Evolutionary conservation across 1,139 yeast genomes (phyloP).

Genomic region (Yamadazyma buinensis): DNA sequence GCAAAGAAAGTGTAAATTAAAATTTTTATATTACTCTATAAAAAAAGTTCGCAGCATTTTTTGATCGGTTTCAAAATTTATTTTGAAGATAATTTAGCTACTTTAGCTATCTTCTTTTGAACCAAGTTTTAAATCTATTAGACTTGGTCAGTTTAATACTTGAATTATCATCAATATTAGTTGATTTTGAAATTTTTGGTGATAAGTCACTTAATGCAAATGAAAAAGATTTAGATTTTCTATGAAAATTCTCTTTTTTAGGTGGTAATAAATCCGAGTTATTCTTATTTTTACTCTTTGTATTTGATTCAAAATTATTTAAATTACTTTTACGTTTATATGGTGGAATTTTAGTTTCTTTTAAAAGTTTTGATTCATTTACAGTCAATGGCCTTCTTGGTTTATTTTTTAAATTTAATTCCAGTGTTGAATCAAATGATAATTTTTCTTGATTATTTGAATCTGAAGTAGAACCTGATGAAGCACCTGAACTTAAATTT

Average conservation of each 20-base stretch:
- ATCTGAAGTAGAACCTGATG: no score
- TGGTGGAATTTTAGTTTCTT: constrained; percentile 28
- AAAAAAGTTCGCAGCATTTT: neutral
- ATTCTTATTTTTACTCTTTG: neutral
- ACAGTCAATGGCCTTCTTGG: constrained; percentile 28
- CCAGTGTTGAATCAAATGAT: no score
- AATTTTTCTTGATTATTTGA: neutral
- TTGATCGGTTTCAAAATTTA: neutral
- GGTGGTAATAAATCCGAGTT: constrained; percentile 1
- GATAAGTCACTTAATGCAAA: constrained; percentile 9
- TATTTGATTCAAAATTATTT: neutral
- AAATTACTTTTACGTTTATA: constrained; percentile 7
- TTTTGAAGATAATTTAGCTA: neutral
- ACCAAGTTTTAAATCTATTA: constrained; percentile 14
- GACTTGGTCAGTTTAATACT: constrained; percentile 11
- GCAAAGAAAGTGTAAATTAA: no score
- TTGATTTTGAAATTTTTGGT: constrained; percentile 10
- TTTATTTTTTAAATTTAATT: constrained; percentile 10
- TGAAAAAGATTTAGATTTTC: constrained; percentile 14
- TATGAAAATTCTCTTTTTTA: constrained; percentile 4
- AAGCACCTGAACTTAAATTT: neutral
- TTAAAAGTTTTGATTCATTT: constrained; percentile 26
- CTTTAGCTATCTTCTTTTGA: constrained; percentile 11
- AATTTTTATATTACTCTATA: constrained; percentile 1
- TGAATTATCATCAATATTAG: constrained; percentile 7